Evolutionary conservation across 139 green algal genomes (phyloP), one percentile per base, ranked within the genome.

Genomic region (Coccomyxa sp.): DNA sequence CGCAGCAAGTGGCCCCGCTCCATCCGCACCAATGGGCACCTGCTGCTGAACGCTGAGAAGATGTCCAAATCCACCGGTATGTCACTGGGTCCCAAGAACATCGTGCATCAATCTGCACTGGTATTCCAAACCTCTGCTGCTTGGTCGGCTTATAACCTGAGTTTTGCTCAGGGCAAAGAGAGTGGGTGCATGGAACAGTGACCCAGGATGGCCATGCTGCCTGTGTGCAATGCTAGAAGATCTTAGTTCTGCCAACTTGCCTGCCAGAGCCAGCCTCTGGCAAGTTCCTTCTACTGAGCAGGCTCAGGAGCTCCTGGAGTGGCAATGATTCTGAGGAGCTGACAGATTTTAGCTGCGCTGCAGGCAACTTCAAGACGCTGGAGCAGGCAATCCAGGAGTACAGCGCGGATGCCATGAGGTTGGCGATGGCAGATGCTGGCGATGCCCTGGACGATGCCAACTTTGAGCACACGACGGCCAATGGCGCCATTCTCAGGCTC

Each of bases 371-470:
- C 89, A 95, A 95, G 89, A 98, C 94, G 34, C 86, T 98, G 44
- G 76, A 80, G 34, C 84, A 98, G 87, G 93, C 94, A 8, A 91
- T 98, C 33, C n/a, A 74, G 54, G 91, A 98, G 88, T 99, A 95
- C 83, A 90, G 84, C 10, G 85, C 93, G 4, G 97, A 99, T 83
- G 97, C 93, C 0, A 97, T 97, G 86, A 90, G 97, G 39, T 93
- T 98, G 72, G 94, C 92, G 7, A 83, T 99, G 64, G 97, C 97
- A 0, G 95, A 99, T 82, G 92, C 96, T n/a, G 94, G 96, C 8
- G 97, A 99, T 81, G 88, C 85, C 54, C 88, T 99, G 86, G 97
- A 99, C 35, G 97, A 99, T 79, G 97, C 97, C 82, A 99, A 99
- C 89, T 99, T 99, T 81, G 95, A 97, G 82, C 82, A 93, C 29